Evolutionary conservation across 164 flowering plant genomes (phyloP), one percentile per base, ranked within the genome.

Genomic region (Liquidambar formosana): DNA sequence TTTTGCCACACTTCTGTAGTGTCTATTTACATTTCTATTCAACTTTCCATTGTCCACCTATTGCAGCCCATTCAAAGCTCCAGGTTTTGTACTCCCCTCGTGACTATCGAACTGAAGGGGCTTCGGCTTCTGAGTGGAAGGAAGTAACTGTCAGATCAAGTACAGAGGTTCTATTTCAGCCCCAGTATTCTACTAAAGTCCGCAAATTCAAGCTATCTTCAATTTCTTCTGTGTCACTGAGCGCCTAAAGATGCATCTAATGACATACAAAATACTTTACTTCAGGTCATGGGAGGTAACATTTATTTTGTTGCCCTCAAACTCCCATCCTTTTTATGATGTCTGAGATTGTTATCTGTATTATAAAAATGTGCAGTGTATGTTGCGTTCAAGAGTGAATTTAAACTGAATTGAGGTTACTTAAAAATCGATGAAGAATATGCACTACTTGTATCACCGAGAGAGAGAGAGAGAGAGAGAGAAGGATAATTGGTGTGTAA

Each of bases 111-210:
- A 79, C 73, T 68, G 91, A 87, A 65, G 94, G 91, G 8, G 65
- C 87, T 65, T 91, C 99, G 25, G 68, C 80, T 56, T 83, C 95
- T n/a, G 97, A 92, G 53, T 87, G 87, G 93, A 89, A 82, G 64
- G 97, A 93, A 75, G 79, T 81, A 33, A 86, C 88, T 15, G 92
- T 93, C 48, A 79, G 85, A 69, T 83, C 94, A 52, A 88, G 85
- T 70, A 93, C 96, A 0, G 97, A 91, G 80, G 79, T 86, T 22
- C 54, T 88, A 18, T 89, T 95, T 82, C 94, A 87, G 78, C 92
- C 85, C 6, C 77, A 74, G 43, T 69, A 78, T 68, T 80, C 94
- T 18, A 68, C 60, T 28, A 91, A 93, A 76, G 75, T 78, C 57
- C 78, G 79, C 33, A 93, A 95, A 70, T 79, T 85, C 71, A 89